Evolutionary conservation across 768 basidiomycete genomes (phyloP).

Genomic region (Tricholoma furcatifolium): DNA sequence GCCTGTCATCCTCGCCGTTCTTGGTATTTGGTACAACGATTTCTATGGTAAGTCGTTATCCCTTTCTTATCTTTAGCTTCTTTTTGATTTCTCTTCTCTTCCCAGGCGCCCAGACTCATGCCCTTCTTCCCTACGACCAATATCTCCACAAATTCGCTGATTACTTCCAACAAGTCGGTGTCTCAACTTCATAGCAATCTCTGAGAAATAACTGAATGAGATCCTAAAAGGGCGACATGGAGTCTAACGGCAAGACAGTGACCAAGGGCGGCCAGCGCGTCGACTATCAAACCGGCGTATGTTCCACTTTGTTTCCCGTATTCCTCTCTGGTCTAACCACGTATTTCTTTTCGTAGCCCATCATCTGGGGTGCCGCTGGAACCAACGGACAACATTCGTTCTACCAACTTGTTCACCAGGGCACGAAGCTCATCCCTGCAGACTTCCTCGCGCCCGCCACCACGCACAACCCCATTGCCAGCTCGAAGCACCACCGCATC

Average conservation of each 20-base stretch:
- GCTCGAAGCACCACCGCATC: slow-evolving; percentile 95
- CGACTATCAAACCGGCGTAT: slow-evolving; percentile 92
- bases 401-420: slow-evolving; percentile 96
- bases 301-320: slow-evolving; percentile 24
- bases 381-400: slow-evolving; percentile 99
- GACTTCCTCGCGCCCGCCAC: slow-evolving; percentile 92
- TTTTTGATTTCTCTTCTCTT: slow-evolving; percentile 3
- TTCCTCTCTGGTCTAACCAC: background rate
- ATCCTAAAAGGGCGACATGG: slow-evolving; percentile 83
- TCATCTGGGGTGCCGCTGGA: slow-evolving; percentile 98
- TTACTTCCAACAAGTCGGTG: slow-evolving; percentile 90
- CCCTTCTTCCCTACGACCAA: slow-evolving; percentile 95
- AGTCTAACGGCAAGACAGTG: slow-evolving; percentile 96
- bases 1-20: slow-evolving; percentile 84
- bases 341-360: slow-evolving; percentile 55
- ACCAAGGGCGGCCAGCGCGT: slow-evolving; percentile 94
- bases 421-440: slow-evolving; percentile 87
- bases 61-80: background rate
- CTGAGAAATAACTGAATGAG: background rate
- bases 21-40: slow-evolving; percentile 99
- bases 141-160: slow-evolving; percentile 99
- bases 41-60: slow-evolving; percentile 67
- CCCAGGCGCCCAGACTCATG: slow-evolving; percentile 88
- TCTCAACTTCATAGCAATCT: background rate
- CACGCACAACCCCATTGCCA: slow-evolving; percentile 83